A percentile compares a stretch with the other conserved stretches of the same genome.
phyloP scores from a whole-genome alignment of 108 stramenopile species.

The Mediolabrus comicus region DNA sequence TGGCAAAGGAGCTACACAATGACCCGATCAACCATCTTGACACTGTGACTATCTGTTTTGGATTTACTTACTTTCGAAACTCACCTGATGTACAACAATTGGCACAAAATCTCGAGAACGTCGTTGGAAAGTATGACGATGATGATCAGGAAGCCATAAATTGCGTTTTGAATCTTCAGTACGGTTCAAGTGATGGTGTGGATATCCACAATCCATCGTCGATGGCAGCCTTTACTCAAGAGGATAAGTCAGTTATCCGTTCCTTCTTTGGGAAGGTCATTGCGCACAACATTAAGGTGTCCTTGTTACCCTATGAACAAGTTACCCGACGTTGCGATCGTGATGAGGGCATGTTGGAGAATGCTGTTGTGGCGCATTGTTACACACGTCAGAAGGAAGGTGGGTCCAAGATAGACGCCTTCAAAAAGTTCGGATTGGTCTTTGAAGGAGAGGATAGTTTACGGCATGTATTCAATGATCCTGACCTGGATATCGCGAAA shows the following conservation, averaged over 20 bases:
- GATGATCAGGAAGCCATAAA: not conserved
- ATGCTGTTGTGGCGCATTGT: too few species aligned
- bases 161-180: not conserved
- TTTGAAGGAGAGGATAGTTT: too few species aligned
- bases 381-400: too few species aligned
- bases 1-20: not conserved
- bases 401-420: too few species aligned
- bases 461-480: too few species aligned
- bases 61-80: slow-evolving; percentile 5
- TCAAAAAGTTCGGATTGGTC: too few species aligned
- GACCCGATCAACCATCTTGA: not conserved
- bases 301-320: not conserved
- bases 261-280: not conserved
- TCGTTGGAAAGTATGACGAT: not conserved
- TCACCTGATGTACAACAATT: not conserved
- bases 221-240: not conserved
- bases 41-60: not conserved
- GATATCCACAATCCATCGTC: not conserved
- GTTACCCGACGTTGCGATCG: not conserved
- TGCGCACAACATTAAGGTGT: not conserved
- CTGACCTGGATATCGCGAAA: slow-evolving; percentile 7
- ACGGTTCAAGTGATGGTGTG: not conserved
- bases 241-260: not conserved
- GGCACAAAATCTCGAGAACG: not conserved
- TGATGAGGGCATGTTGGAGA: too few species aligned